These are phyloP conservation scores for Mortierella antarctica DNA, from an alignment of 192 early-diverging fungal species.

Conservation along the genomic window DNA sequence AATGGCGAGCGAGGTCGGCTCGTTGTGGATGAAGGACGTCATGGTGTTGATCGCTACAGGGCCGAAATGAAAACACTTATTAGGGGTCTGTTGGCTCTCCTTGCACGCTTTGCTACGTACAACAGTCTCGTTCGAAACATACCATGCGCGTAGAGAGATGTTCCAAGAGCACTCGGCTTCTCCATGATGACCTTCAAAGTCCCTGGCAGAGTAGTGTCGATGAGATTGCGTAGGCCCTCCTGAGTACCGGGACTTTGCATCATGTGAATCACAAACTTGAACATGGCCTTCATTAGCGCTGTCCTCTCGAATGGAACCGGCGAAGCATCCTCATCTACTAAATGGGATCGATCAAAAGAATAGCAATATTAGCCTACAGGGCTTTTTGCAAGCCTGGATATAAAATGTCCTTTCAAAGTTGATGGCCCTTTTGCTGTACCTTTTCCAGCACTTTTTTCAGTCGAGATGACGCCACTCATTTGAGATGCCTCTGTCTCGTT, in stretches of 20 bases:
- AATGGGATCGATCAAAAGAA: conserved; percentile 1
- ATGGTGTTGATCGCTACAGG: conserved; percentile 89
- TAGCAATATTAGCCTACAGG: too few species aligned
- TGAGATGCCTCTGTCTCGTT: conserved; percentile 32
- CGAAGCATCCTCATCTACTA: conserved; percentile 38
- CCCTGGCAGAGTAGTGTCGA: conserved; percentile 86
- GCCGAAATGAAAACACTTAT: background rate
- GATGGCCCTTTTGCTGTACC: background rate
- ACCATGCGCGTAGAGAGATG: conserved; percentile 85
- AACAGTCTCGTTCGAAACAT: conserved; percentile 5
- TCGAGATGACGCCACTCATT: conserved; percentile 56
- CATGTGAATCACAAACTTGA: conserved; percentile 94
- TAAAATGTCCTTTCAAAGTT: background rate
- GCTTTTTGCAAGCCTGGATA: too few species aligned
- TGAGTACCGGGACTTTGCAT: conserved; percentile 92
- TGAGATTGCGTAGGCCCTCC: conserved; percentile 93
- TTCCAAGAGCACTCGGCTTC: conserved; percentile 81
- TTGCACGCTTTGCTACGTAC: too few species aligned
- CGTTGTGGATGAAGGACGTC: conserved; percentile 97
- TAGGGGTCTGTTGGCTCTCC: background rate
- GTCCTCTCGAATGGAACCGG: conserved; percentile 78
- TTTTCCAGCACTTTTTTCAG: background rate
- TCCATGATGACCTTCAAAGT: conserved; percentile 81
- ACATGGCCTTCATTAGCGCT: conserved; percentile 84
- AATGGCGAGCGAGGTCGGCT: conserved; percentile 93